phyloP scores from a whole-genome alignment of 2,329 filamentous ascomycete genomes.

The Fusarium musae region DNA sequence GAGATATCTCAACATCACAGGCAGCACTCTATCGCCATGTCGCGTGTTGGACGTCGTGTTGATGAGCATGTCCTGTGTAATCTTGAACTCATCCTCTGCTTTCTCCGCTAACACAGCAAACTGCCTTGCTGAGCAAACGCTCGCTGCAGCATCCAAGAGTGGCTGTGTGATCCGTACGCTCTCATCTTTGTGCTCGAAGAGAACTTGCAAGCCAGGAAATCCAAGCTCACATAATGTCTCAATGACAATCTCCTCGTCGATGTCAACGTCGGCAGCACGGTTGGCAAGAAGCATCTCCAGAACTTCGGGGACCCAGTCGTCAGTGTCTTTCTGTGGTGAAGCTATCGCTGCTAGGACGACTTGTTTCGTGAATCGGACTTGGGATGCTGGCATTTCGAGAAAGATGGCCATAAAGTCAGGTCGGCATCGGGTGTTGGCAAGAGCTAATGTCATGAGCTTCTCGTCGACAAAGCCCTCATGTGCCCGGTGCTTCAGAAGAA shows the following conservation, averaged over 20 bases:
- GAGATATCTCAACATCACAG: slow-evolving; percentile 20
- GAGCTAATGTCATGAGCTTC: slow-evolving; percentile 17
- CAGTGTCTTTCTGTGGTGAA: slow-evolving; percentile 12
- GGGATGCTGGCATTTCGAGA: slow-evolving; percentile 15
- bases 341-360: slow-evolving; percentile 22
- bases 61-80: slow-evolving; percentile 30
- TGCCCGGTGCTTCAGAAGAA: slow-evolving; percentile 22
- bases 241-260: slow-evolving; percentile 22
- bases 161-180: slow-evolving; percentile 18
- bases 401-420: slow-evolving; percentile 29
- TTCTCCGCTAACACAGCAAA: slow-evolving; percentile 11
- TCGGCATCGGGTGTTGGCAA: slow-evolving; percentile 18
- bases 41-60: slow-evolving; percentile 19
- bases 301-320: slow-evolving; percentile 27
- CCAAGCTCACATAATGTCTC: slow-evolving; percentile 16
- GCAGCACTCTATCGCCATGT: slow-evolving; percentile 24
- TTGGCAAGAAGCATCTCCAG: slow-evolving; percentile 27
- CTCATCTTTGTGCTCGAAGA: slow-evolving; percentile 18
- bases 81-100: slow-evolving; percentile 23
- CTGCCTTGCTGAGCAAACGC: slow-evolving; percentile 23
- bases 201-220: slow-evolving; percentile 15
- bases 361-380: slow-evolving; percentile 20
- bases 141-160: slow-evolving; percentile 20
- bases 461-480: slow-evolving; percentile 20
- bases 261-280: slow-evolving; percentile 23